phyloP scores from a whole-genome alignment of 495 filamentous ascomycete genomes.

The Aspergillus baeticus region DNA sequence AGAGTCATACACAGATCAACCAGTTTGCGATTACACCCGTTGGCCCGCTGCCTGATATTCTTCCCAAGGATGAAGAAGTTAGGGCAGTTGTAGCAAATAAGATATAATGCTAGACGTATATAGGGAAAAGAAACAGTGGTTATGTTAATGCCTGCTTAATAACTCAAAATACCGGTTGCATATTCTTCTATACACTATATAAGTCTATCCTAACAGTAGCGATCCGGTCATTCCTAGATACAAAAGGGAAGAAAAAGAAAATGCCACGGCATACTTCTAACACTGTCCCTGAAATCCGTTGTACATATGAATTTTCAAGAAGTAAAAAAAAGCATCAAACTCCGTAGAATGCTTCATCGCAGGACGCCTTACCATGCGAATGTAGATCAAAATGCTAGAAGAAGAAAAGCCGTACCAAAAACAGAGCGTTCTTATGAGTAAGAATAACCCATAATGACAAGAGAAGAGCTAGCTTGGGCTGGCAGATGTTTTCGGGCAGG shows the following conservation, averaged over 20 bases:
- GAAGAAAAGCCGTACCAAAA: slow-evolving; percentile 7
- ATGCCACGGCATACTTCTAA: neutral
- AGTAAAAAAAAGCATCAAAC: slow-evolving; percentile 14
- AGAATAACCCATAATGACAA: neutral
- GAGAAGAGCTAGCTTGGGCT: neutral
- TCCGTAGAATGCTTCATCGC: slow-evolving; percentile 26
- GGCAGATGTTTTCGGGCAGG: neutral
- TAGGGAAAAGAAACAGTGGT: neutral
- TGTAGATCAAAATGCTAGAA: slow-evolving; percentile 11
- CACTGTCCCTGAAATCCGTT: slow-evolving; percentile 8
- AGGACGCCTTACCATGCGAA: slow-evolving; percentile 42
- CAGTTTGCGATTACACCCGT: slow-evolving; percentile 61
- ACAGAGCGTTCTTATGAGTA: neutral
- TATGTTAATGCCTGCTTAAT: neutral
- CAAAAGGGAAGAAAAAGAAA: neutral
- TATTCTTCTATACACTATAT: slow-evolving; percentile 13
- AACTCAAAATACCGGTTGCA: neutral
- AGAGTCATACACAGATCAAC: slow-evolving; percentile 70
- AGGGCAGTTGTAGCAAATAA: slow-evolving; percentile 43
- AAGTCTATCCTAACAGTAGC: slow-evolving; percentile 13
- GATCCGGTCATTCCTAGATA: slow-evolving; percentile 2
- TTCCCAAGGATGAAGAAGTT: slow-evolving; percentile 62
- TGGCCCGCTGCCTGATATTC: slow-evolving; percentile 61
- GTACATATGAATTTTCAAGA: slow-evolving; percentile 12
- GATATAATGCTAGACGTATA: neutral